A percentile compares a stretch with the other conserved stretches of the same genome.
phyloP scores from a whole-genome alignment of 2,329 filamentous ascomycete species.

The Cladosporium sp. region DNA sequence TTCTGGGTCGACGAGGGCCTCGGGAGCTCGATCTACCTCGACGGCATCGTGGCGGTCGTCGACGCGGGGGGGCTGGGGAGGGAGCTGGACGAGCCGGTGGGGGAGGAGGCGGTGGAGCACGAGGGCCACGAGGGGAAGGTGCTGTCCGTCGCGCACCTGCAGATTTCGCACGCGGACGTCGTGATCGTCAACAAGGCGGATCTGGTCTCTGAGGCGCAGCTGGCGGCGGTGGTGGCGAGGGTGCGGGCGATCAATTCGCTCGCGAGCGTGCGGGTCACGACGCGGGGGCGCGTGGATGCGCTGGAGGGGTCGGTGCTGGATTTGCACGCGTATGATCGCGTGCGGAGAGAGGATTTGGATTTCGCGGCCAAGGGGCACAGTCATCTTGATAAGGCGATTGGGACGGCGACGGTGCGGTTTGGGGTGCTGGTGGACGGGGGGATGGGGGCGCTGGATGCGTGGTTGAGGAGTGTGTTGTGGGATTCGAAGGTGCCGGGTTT shows the following conservation, averaged over 20 bases:
- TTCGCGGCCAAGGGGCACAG: conserved; percentile 74
- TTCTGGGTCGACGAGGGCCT: conserved; percentile 98
- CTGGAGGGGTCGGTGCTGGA: conserved; percentile 84
- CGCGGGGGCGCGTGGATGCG: conserved; percentile 70
- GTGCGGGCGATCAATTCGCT: conserved; percentile 83
- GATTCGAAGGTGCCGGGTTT: conserved; percentile 40
- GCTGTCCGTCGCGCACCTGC: conserved; percentile 87
- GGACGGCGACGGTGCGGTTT: conserved; percentile 68
- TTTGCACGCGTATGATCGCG: conserved; percentile 84
- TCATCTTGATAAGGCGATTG: conserved; percentile 84
- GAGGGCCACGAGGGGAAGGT: conserved; percentile 49
- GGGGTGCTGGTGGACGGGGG: conserved; percentile 53
- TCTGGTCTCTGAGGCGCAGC: conserved; percentile 63
- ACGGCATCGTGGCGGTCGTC: conserved; percentile 92
- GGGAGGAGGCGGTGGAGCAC: conserved; percentile 22
- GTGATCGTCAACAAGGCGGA: conserved; percentile 92
- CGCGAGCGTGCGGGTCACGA: conserved; percentile 75
- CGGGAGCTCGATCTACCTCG: conserved; percentile 90
- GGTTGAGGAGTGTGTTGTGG: conserved; percentile 82
- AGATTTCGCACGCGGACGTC: conserved; percentile 95
- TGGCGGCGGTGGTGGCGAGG: conserved; percentile 62
- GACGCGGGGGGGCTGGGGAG: conserved; percentile 88
- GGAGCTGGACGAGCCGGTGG: conserved; percentile 63
- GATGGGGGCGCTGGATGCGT: conserved; percentile 64
- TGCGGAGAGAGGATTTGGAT: conserved; percentile 59